A percentile compares a stretch with the other conserved stretches of the same genome.
phyloP scores from a whole-genome alignment of 306 rosid species.

The Mimosa bimucronata region DNA sequence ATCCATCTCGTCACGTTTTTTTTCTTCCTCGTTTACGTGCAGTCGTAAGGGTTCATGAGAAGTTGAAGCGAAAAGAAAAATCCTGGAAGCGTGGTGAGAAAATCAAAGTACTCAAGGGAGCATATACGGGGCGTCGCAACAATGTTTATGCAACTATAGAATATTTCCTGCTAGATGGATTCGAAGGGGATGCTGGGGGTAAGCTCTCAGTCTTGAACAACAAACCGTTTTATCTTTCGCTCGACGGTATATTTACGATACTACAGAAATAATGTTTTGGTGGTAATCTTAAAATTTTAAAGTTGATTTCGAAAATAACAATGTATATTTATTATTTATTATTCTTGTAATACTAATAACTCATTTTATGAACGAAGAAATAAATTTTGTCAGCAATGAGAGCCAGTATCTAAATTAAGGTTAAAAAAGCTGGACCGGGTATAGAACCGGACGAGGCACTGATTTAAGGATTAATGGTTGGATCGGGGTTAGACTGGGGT shows the following conservation, averaged over 20 bases:
- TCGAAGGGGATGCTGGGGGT: conserved; percentile 72
- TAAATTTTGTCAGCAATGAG: background rate
- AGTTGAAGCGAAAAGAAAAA: conserved; percentile 48
- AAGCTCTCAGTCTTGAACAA: background rate
- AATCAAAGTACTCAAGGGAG: conserved; percentile 64
- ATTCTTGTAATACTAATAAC: too few species aligned
- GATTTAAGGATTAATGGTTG: too few species aligned
- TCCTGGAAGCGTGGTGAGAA: conserved; percentile 56
- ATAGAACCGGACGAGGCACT: too few species aligned
- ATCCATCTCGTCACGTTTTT: conserved; percentile 6
- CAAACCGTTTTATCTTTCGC: background rate
- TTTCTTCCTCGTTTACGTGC: conserved; percentile 1
- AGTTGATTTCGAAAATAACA: background rate
- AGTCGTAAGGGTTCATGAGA: conserved; percentile 57
- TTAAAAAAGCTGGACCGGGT: too few species aligned
- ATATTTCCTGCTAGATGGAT: conserved; percentile 64
- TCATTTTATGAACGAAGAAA: background rate
- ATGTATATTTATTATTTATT: background rate
- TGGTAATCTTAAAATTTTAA: background rate
- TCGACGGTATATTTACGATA: background rate
- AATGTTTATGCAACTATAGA: conserved; percentile 65
- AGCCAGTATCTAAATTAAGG: background rate
- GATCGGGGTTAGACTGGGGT: too few species aligned
- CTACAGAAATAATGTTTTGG: background rate
- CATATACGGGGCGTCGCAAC: conserved; percentile 50